Evolutionary conservation across 2,329 filamentous ascomycete species (phyloP).

Genomic region (Tolypocladium ovalisporum): DNA sequence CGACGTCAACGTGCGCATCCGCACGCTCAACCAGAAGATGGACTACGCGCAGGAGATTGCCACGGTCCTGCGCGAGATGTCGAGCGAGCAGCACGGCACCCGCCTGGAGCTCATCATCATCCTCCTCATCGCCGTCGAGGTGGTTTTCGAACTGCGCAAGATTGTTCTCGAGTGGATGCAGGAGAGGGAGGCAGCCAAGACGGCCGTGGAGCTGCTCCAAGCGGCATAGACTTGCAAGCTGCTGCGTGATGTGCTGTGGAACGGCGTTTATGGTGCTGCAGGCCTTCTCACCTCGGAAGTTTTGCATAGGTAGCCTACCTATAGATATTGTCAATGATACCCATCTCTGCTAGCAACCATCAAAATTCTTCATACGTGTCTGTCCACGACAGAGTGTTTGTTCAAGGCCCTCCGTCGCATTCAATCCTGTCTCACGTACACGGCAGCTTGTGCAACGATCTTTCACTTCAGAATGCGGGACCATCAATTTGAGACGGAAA

Average conservation of each 20-base stretch:
- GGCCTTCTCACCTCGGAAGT: not conserved
- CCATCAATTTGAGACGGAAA: slow-evolving; percentile 3
- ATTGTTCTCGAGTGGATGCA: slow-evolving; percentile 52
- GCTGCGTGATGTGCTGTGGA: not conserved
- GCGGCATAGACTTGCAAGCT: not conserved
- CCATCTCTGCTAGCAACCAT: not conserved
- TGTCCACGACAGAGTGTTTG: not conserved
- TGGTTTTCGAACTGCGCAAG: slow-evolving; percentile 72
- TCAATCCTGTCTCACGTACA: not conserved
- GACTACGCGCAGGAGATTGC: slow-evolving; percentile 96
- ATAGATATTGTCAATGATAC: not conserved
- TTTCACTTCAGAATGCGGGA: not conserved
- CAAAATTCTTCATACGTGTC: not conserved
- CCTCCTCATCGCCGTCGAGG: slow-evolving; percentile 82
- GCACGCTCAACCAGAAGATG: slow-evolving; percentile 90
- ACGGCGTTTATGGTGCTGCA: not conserved
- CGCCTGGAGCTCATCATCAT: slow-evolving; percentile 95
- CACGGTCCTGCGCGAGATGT: slow-evolving; percentile 72
- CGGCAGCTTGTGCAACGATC: not conserved
- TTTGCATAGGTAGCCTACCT: not conserved
- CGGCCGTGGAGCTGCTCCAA: not conserved
- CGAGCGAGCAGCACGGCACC: slow-evolving; percentile 83
- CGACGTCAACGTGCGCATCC: slow-evolving; percentile 85
- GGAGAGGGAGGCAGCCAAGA: not conserved
- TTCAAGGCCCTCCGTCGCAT: not conserved